These are phyloP conservation scores for Paramecium tetraurelia DNA, from an alignment of 73 alveolate species.

Conservation along the genomic window DNA sequence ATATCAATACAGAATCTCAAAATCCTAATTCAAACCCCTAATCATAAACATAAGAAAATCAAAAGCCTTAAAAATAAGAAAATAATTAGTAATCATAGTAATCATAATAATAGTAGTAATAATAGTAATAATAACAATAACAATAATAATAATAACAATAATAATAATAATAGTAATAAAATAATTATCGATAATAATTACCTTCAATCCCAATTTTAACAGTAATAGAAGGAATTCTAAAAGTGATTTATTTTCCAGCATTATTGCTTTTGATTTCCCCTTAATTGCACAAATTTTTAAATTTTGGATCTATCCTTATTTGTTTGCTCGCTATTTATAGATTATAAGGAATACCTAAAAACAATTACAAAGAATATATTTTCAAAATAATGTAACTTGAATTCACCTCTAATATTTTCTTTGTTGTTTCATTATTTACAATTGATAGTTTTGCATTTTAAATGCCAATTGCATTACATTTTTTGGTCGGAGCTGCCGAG, in stretches of 20 bases:
- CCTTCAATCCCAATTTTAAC: background rate
- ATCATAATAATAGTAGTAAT: background rate
- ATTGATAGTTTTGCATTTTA: background rate
- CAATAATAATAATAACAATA: background rate
- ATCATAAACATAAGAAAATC: background rate
- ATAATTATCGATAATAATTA: background rate
- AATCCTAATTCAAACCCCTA: background rate
- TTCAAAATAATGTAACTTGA: background rate
- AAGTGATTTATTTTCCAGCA: conserved; percentile 9
- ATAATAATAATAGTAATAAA: background rate
- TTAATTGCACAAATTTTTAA: background rate
- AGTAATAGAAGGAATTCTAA: conserved; percentile 19
- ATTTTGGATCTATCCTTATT: background rate
- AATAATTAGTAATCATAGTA: background rate
- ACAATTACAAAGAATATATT: background rate
- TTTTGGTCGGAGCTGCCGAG: conserved; percentile 24
- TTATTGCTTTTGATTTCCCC: background rate
- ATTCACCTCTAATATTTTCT: conserved; percentile 7
- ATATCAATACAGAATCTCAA: background rate
- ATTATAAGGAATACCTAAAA: background rate
- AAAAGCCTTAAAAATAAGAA: background rate
- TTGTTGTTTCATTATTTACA: background rate
- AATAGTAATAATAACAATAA: background rate
- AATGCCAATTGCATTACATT: conserved; percentile 6
- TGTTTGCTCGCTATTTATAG: background rate